Evolutionary conservation across 106 monocot genomes (phyloP).

Genomic region (Xerophyta viscosa): DNA sequence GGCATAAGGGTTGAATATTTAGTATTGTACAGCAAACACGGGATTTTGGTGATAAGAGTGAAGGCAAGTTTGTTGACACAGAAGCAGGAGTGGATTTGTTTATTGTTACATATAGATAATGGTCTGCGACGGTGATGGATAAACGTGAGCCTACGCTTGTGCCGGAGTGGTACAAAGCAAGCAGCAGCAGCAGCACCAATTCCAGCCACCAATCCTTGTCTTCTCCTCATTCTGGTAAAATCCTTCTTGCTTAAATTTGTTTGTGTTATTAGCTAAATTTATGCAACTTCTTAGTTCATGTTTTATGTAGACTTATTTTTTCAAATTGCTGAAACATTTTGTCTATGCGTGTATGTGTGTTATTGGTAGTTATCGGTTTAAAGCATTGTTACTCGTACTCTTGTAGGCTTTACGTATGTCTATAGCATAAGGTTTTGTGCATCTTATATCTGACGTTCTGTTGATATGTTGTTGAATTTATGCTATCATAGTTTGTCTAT

Average conservation of each 20-base stretch:
- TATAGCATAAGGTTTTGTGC: too few species aligned
- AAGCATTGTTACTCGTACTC: too few species aligned
- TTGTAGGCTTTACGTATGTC: too few species aligned
- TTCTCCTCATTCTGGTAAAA: slow-evolving; percentile 3
- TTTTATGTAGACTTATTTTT: neutral
- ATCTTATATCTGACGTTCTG: too few species aligned
- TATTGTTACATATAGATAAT: neutral
- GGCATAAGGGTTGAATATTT: neutral
- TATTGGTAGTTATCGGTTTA: too few species aligned
- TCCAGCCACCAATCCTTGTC: neutral
- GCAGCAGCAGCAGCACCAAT: slow-evolving; percentile 4
- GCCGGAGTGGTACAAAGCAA: slow-evolving; percentile 8
- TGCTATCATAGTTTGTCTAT: too few species aligned
- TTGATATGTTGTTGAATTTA: too few species aligned
- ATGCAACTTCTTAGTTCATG: neutral
- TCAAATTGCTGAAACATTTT: too few species aligned
- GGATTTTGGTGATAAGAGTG: neutral
- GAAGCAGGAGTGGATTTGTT: slow-evolving; percentile 1
- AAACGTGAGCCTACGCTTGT: slow-evolving; percentile 4
- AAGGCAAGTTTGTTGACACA: neutral
- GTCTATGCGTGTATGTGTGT: too few species aligned
- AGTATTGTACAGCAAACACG: neutral
- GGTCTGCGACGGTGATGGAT: slow-evolving; percentile 6
- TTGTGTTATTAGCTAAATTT: neutral
- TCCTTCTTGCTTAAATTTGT: neutral